Evolutionary conservation across 768 basidiomycete species (phyloP).

Genomic region (Calocybe gangraenosa): DNA sequence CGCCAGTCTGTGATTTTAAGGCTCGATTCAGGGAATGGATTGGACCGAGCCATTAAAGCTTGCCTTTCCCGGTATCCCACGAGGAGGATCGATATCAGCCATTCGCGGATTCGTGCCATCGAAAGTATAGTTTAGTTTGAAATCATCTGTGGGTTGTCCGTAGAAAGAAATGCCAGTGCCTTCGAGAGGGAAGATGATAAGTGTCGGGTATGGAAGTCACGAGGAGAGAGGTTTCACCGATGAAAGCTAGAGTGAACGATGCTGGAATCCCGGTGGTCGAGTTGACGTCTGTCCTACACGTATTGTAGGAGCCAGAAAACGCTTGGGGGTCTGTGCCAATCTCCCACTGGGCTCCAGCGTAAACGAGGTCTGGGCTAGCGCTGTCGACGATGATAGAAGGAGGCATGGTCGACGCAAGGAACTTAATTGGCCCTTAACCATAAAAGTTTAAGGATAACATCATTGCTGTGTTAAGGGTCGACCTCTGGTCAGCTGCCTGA

Average conservation of each 20-base stretch:
- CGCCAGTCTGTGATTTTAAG: too few relatives aligned
- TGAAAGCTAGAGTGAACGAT: not conserved
- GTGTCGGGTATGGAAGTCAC: not conserved
- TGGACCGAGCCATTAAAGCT: not conserved
- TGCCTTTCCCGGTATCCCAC: constrained; percentile 5
- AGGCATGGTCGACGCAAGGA: not conserved
- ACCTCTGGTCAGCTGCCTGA: too few relatives aligned
- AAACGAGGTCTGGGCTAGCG: not conserved
- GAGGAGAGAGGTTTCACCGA: not conserved
- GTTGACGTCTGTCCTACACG: too few relatives aligned
- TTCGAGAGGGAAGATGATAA: not conserved
- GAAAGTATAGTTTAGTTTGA: constrained; percentile 5
- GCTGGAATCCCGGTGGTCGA: not conserved
- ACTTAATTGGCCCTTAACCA: too few relatives aligned
- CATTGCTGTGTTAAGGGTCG: too few relatives aligned
- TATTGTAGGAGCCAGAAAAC: not conserved
- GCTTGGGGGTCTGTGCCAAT: not conserved
- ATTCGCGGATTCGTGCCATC: not conserved
- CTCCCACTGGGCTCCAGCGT: constrained; percentile 8
- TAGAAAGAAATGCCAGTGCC: constrained; percentile 1
- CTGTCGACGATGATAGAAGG: constrained; percentile 7
- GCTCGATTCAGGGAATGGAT: not conserved
- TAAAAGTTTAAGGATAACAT: too few relatives aligned
- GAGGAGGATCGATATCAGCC: constrained; percentile 1
- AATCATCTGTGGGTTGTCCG: constrained; percentile 2